Evolutionary conservation across 2,329 filamentous ascomycete species (phyloP), one percentile per base, ranked within the genome.

Genomic region (Pseudovirgaria hyperparasitica): DNA sequence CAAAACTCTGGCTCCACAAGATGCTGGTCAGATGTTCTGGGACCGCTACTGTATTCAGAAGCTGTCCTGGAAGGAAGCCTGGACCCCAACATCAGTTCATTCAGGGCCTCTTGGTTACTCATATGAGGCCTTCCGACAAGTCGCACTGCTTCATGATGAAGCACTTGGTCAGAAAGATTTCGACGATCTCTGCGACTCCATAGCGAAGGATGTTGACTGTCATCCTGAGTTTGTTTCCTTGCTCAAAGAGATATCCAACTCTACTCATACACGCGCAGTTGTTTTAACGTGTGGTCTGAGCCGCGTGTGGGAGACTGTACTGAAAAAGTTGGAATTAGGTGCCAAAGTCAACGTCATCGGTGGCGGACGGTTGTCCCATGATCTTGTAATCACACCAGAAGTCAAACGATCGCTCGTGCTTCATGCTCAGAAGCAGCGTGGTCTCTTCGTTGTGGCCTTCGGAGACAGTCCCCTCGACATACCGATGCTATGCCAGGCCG

Each of bases 381-480:
- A 50, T 0, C 53, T 62, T 15, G 57, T 76, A 9, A 53, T 78
- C 15, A 70, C 63, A 1, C 49, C 60, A 5, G 37, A 33, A 0
- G 46, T 65, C 12, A 78, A 77, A 42, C 60, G 49, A 2, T 39
- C 38, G 1, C 22, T 75, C 14, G 65, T 72, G 1, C 26, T 27
- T 2, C 49, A 41, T 3, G 41, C 75, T 12, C 49, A 46, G 27
- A 15, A 51, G 0, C 11, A 11, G 0, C 35, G 60, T 21, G 4
- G 46, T 0, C 23, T 57, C 16, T 44, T 57, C 20, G 63, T 74
- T 11, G 63, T 54, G 43, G 72, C 67, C 0, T 70, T 77, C 36
- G 71, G 72, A n/a, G 70, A 76, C 37, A 70, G 71, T 35, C 55
- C 56, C 0, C 33, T 74, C 5, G 73, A 77, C 36, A 20, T 77